A percentile compares a stretch with the other conserved stretches of the same genome.
These are phyloP conservation scores for Gaeumannomyces tritici DNA, from an alignment of 2,329 filamentous ascomycete species.

Conservation along the genomic window DNA sequence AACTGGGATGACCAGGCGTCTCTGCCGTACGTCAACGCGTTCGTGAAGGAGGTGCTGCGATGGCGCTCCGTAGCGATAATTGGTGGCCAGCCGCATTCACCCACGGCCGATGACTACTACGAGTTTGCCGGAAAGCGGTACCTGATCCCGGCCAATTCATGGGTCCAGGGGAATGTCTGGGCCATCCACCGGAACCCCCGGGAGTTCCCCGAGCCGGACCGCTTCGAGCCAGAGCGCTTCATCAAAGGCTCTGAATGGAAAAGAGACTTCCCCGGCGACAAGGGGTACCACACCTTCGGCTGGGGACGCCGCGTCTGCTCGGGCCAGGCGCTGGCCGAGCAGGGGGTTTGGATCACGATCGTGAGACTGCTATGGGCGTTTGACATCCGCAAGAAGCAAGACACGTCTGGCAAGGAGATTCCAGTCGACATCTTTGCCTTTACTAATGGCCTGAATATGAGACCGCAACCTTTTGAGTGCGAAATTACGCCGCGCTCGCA, in stretches of 20 bases:
- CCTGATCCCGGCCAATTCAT: conserved; percentile 38
- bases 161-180: conserved; percentile 42
- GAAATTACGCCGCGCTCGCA: conserved; percentile 38
- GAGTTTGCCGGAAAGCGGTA: conserved; percentile 22
- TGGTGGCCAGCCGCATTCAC: conserved; percentile 39
- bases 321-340: conserved; percentile 46
- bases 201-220: conserved; percentile 36
- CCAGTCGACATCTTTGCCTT: conserved; percentile 48
- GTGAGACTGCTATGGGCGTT: conserved; percentile 32
- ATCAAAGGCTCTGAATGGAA: conserved; percentile 24
- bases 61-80: conserved; percentile 45
- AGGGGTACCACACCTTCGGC: conserved; percentile 45
- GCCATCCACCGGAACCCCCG: conserved; percentile 35
- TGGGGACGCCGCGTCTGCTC: conserved; percentile 46
- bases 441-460: conserved; percentile 46
- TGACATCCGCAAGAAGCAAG: conserved; percentile 37
- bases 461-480: conserved; percentile 44
- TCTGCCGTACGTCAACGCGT: conserved; percentile 42
- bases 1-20: conserved; percentile 33
- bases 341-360: conserved; percentile 49
- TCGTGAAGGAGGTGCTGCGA: conserved; percentile 46
- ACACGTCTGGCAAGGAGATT: conserved; percentile 44
- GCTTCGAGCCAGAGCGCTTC: conserved; percentile 32
- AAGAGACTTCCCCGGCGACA: conserved; percentile 37
- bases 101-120: conserved; percentile 35